These are phyloP conservation scores for Puccinia sorghi DNA, from an alignment of 1,284 basidiomycete species.

Conservation along the genomic window DNA sequence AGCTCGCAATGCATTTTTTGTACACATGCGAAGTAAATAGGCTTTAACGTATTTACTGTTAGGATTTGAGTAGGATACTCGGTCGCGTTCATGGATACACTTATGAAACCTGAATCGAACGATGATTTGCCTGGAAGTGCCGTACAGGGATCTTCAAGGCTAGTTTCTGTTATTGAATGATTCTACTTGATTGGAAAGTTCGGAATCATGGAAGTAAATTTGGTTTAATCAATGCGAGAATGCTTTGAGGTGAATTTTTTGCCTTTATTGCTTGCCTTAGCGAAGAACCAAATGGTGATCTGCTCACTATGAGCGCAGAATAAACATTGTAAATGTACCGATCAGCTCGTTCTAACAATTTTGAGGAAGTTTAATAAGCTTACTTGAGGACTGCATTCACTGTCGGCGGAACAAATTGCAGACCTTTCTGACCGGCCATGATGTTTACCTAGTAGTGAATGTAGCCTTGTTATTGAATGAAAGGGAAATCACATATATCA, in stretches of 20 bases:
- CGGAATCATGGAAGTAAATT: neutral
- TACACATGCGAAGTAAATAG: constrained; percentile 9
- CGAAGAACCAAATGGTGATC: neutral
- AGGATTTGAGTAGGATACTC: constrained; percentile 10
- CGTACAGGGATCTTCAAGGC: constrained; percentile 16
- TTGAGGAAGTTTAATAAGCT: neutral
- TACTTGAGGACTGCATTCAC: constrained; percentile 13
- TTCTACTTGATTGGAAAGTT: neutral
- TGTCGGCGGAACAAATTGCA: constrained; percentile 3
- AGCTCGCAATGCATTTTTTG: constrained; percentile 15
- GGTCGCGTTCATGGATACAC: constrained; percentile 9
- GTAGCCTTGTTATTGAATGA: neutral
- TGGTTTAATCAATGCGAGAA: neutral
- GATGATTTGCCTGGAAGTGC: neutral
- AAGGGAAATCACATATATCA: neutral
- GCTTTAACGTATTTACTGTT: neutral
- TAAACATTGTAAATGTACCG: neutral
- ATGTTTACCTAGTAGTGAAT: neutral
- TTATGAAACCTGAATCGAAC: neutral
- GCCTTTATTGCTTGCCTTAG: neutral
- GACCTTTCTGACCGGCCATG: constrained; percentile 8
- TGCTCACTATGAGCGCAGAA: neutral
- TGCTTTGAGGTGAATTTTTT: neutral
- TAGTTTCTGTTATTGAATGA: constrained; percentile 1
- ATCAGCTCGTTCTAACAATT: neutral